Conservation (phyloP, 2,329 filamentous ascomycete species). For the Aspergillus fischeri region DNA sequence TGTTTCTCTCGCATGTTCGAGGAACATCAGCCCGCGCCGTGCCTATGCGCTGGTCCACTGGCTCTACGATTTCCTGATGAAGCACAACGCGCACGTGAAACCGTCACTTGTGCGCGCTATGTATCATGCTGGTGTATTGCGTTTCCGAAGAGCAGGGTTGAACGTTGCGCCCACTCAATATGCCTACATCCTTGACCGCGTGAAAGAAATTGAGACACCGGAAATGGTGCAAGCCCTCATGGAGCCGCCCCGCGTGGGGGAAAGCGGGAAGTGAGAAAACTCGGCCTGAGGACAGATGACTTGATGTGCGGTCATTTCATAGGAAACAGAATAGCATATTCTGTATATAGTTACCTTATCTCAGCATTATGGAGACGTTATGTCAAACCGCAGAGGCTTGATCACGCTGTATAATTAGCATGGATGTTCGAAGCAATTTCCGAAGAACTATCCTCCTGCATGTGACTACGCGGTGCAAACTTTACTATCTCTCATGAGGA, state of each 20-base stretch:
- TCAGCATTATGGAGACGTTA: not conserved
- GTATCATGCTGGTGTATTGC: conserved; percentile 47
- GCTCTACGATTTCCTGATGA: conserved; percentile 44
- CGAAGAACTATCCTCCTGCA: not conserved
- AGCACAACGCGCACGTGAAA: conserved; percentile 40
- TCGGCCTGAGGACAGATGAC: conserved; percentile 1
- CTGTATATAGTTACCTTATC: not conserved
- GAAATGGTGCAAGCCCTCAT: conserved; percentile 34
- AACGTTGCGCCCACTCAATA: conserved; percentile 34
- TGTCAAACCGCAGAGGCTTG: not conserved
- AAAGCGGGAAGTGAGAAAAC: not conserved
- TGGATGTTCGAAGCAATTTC: not conserved
- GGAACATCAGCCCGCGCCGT: conserved; percentile 34
- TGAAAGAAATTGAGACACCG: conserved; percentile 41
- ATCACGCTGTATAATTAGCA: not conserved
- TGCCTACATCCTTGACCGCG: conserved; percentile 43
- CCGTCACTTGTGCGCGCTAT: conserved; percentile 46
- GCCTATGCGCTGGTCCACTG: conserved; percentile 46
- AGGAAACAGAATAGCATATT: not conserved
- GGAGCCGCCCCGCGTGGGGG: conserved; percentile 15
- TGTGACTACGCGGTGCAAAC: not conserved
- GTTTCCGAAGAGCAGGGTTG: conserved; percentile 37
- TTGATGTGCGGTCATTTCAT: not conserved
- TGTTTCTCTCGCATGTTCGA: conserved; percentile 38
- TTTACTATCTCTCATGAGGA: not conserved